phyloP scores from a whole-genome alignment of 306 rosid genomes.

The Sophora flavescens region DNA sequence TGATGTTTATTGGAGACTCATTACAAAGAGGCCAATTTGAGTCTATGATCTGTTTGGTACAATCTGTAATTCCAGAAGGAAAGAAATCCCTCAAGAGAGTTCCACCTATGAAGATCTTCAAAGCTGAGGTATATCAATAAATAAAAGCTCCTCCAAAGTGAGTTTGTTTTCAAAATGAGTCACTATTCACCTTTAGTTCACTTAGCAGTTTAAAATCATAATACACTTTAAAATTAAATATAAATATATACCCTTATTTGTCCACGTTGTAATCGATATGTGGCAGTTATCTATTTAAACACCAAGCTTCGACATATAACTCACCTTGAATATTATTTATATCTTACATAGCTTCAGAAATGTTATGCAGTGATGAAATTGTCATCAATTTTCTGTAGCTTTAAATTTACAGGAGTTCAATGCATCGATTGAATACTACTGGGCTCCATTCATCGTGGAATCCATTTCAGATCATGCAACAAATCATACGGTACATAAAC shows the following conservation, averaged over 20 bases:
- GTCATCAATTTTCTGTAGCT: conserved; percentile 21
- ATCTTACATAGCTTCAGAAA: conserved; percentile 8
- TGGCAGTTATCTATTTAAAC: background rate
- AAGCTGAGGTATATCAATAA: conserved; percentile 57
- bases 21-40: conserved; percentile 92
- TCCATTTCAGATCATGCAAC: conserved; percentile 93
- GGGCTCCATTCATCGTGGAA: conserved; percentile 94
- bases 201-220: background rate
- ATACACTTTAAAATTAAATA: no score
- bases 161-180: no score
- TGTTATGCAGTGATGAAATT: background rate
- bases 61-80: conserved; percentile 78
- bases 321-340: background rate
- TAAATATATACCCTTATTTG: background rate
- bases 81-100: conserved; percentile 74
- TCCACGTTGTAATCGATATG: background rate
- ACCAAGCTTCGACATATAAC: background rate
- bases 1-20: conserved; percentile 93
- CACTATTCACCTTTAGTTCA: no score
- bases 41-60: conserved; percentile 84
- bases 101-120: conserved; percentile 92
- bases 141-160: no score
- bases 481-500: conserved; percentile 75
- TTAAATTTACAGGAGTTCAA: conserved; percentile 65
- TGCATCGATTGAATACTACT: conserved; percentile 85